Conservation (phyloP, 345 rosid genomes). For the Trapa incisa region DNA sequence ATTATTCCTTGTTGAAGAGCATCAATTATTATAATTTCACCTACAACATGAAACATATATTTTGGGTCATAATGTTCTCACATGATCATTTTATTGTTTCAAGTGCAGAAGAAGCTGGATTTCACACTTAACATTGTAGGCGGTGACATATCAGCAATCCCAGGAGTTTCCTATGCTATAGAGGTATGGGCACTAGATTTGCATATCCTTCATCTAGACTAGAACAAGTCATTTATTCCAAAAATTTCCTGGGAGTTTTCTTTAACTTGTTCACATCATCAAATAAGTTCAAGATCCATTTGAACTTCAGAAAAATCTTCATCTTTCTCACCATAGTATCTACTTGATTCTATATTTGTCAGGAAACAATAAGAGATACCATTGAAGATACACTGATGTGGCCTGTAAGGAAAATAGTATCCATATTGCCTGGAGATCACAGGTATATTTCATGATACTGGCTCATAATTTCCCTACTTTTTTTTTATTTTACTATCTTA, state of each 20-base stretch:
- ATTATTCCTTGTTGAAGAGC: not conserved
- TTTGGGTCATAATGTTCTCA: not conserved
- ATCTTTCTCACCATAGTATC: not conserved
- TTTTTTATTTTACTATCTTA: not conserved
- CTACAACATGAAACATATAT: not conserved
- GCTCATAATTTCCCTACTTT: not conserved
- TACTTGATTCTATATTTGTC: slow-evolving; percentile 5
- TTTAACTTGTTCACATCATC: not conserved
- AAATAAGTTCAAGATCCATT: not conserved
- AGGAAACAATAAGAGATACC: slow-evolving; percentile 79
- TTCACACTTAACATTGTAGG: slow-evolving; percentile 70
- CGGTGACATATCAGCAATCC: slow-evolving; percentile 68
- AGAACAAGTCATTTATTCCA: not conserved
- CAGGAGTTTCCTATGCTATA: slow-evolving; percentile 76
- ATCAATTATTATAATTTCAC: not conserved
- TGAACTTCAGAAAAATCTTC: not conserved
- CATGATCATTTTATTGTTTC: not conserved
- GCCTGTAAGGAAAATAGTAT: slow-evolving; percentile 76
- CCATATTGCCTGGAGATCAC: slow-evolving; percentile 86
- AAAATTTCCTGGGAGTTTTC: no score
- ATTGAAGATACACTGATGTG: slow-evolving; percentile 83
- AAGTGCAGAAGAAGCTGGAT: slow-evolving; percentile 49
- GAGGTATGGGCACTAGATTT: slow-evolving; percentile 25
- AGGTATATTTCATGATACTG: slow-evolving; percentile 28
- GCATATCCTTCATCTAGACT: not conserved